A percentile compares a stretch with the other conserved stretches of the same genome.
These are phyloP conservation scores for Rhodocollybia butyracea DNA, from an alignment of 768 basidiomycete species.

Conservation along the genomic window DNA sequence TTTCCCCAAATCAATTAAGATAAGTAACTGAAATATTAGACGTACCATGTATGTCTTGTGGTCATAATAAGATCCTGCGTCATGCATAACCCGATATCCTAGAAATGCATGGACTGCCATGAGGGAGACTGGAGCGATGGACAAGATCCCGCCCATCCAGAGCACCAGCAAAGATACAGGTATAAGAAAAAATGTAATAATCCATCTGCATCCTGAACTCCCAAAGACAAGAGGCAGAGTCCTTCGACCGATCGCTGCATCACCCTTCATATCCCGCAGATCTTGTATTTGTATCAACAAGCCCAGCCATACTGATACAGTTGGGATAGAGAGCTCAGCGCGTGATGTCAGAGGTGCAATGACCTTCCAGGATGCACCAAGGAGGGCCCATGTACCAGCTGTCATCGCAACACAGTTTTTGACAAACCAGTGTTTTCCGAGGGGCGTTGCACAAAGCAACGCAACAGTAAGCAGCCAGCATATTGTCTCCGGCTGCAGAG, in stretches of 20 bases:
- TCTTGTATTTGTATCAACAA: constrained; percentile 5
- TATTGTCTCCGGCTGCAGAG: constrained; percentile 4
- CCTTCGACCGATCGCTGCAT: constrained; percentile 10
- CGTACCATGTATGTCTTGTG: too few relatives aligned
- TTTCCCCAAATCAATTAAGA: too few relatives aligned
- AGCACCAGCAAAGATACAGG: constrained; percentile 7
- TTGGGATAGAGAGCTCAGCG: background rate
- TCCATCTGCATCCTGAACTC: constrained; percentile 1
- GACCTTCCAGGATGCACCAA: constrained; percentile 12
- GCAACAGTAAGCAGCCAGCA: constrained; percentile 12
- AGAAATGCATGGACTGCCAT: constrained; percentile 6
- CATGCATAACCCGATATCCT: constrained; percentile 12
- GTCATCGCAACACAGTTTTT: constrained; percentile 14
- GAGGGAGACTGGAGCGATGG: too few relatives aligned
- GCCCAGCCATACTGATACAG: constrained; percentile 12
- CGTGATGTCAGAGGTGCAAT: background rate
- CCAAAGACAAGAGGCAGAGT: constrained; percentile 14
- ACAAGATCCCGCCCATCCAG: constrained; percentile 9
- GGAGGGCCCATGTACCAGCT: constrained; percentile 14
- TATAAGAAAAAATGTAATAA: constrained; percentile 10
- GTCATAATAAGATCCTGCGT: too few relatives aligned
- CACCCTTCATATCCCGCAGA: constrained; percentile 15
- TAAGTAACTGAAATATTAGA: too few relatives aligned
- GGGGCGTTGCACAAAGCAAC: constrained; percentile 10
- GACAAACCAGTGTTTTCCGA: constrained; percentile 16